These are phyloP conservation scores for Lentinula raphanica DNA, from an alignment of 768 basidiomycete species.

Conservation along the genomic window DNA sequence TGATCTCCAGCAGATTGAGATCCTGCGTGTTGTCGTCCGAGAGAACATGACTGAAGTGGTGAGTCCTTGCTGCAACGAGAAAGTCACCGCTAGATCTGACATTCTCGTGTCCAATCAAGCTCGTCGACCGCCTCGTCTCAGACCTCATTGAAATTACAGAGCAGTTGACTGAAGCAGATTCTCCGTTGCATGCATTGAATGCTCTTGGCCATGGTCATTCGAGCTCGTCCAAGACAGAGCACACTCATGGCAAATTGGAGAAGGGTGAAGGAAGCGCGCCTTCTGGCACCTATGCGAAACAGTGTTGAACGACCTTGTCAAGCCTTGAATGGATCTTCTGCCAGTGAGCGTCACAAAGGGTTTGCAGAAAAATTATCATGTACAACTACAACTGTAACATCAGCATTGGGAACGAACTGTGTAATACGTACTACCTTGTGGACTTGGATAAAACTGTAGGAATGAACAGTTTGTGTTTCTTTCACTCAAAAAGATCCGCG, in stretches of 20 bases:
- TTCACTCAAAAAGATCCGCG: no score
- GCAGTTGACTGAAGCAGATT: slow-evolving; percentile 35
- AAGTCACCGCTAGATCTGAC: slow-evolving; percentile 46
- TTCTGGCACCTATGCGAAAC: slow-evolving; percentile 64
- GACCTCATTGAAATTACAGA: slow-evolving; percentile 39
- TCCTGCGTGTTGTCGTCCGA: slow-evolving; percentile 62
- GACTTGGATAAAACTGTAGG: neutral
- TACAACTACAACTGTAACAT: neutral
- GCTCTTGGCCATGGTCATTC: slow-evolving; percentile 27
- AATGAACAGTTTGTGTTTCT: no score
- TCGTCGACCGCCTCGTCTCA: slow-evolving; percentile 57
- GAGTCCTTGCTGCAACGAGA: slow-evolving; percentile 18
- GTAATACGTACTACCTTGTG: neutral
- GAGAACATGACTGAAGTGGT: slow-evolving; percentile 53
- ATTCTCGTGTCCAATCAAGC: slow-evolving; percentile 48
- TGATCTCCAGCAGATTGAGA: slow-evolving; percentile 46
- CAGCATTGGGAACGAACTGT: neutral
- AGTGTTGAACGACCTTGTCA: slow-evolving; percentile 41
- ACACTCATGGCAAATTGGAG: slow-evolving; percentile 40
- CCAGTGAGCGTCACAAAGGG: no score
- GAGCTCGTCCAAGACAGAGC: slow-evolving; percentile 27
- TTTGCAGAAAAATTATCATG: neutral
- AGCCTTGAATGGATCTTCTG: no score
- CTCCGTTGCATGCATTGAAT: slow-evolving; percentile 48
- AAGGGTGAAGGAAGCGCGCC: slow-evolving; percentile 39